Conservation (phyloP, 225 moss, liverwort and hornwort species). For the Antitrichia curtipendula region DNA sequence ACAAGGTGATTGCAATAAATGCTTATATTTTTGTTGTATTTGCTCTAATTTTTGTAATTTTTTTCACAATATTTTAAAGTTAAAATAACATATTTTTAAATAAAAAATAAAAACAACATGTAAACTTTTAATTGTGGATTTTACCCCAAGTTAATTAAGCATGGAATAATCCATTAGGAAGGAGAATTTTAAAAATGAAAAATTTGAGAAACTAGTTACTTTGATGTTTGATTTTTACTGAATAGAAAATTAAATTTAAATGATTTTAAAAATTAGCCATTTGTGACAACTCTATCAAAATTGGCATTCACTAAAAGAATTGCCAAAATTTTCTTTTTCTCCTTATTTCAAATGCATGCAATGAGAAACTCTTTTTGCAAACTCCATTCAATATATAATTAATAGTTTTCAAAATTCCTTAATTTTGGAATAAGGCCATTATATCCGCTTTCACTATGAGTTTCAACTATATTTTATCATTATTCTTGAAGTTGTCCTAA, state of each 20-base stretch:
- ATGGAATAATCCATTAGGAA: background rate
- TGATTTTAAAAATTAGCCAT: rapidly evolving
- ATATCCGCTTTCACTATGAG: too few relatives aligned
- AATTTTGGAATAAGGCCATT: background rate
- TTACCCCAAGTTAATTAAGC: background rate
- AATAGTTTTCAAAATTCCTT: background rate
- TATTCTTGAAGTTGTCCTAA: background rate
- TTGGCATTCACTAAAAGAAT: background rate
- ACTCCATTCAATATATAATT: background rate
- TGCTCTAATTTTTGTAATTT: background rate
- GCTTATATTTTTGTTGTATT: background rate
- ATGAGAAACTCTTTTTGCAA: background rate
- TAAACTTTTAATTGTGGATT: background rate
- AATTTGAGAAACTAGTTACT: background rate
- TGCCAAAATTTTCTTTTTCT: too few relatives aligned
- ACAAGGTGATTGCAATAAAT: background rate
- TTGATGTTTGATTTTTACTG: background rate
- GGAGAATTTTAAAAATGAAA: background rate
- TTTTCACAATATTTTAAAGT: background rate
- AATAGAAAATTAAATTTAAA: background rate
- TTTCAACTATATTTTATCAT: background rate
- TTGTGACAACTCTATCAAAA: background rate
- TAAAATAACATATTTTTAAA: rapidly evolving
- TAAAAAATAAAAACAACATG: background rate
- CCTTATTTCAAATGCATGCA: background rate